Base-by-base conservation (phyloP, 495 filamentous ascomycete genomes). In the Neurospora cerealis region DNA sequence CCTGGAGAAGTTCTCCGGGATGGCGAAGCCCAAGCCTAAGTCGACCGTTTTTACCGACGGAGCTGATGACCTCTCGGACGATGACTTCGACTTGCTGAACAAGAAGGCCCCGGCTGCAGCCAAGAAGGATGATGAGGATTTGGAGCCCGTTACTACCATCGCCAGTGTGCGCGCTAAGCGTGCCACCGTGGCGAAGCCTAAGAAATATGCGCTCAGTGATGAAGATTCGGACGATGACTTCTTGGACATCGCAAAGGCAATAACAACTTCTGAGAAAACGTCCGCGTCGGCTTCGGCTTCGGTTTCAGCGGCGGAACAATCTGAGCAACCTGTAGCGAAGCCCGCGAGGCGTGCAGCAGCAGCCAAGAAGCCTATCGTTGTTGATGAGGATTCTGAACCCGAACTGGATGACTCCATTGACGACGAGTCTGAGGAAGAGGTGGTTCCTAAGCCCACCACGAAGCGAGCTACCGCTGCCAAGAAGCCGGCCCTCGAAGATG, bases 81-180 rank as follows among this genome's bases (percentile, higher is more conserved):
- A 85, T 24, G 86, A 87, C 36, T 87, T 87, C 46, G 83, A 84
- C 38, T 79, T 84, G 54, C 83, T 88, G 1, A 81, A 83, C 75
- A 85, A 83, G 72, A 77, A 79, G 39, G 77, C 71, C 34, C 71
- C 79, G 73, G 71, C 73, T 44, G 69, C 54, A 37, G 73, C 76
- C 15, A 81, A 81, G 73, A 24, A 77, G 48, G 77, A 78, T 72
- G 76, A 73, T 28, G 73, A 79, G 69, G 77, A 73, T 70, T 75
- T 74, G 69, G 81, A 73, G 73, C 71, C 77, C 42, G 70, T 75
- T 10, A 54, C 72, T 70, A 81, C 81, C 21, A 76, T 76, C 9
- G 72, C 80, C 8, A 73, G 48, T n/a, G 75, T 73, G 32, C 81
- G 85, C 48, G 76, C 60, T 75, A 86, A 84, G 76, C 82, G 84